These are phyloP conservation scores for Ceratobasidium sp. DNA, from an alignment of 1,284 basidiomycete genomes.

Conservation along the genomic window DNA sequence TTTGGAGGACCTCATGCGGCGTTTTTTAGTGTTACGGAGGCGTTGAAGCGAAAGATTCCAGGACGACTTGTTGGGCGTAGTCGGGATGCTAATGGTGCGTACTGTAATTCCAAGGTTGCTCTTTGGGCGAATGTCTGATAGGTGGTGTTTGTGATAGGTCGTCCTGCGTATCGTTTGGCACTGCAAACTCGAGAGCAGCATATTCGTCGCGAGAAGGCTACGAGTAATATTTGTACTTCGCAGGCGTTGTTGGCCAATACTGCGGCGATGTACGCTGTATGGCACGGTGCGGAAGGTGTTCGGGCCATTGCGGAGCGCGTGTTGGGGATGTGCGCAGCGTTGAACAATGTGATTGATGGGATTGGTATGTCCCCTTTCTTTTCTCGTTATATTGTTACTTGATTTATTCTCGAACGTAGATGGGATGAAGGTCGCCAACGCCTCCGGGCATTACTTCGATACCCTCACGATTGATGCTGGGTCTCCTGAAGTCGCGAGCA, in stretches of 20 bases:
- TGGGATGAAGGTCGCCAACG: constrained; percentile 64
- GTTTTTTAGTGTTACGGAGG: constrained; percentile 96
- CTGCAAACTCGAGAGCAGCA: constrained; percentile 91
- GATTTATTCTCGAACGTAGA: constrained; percentile 1
- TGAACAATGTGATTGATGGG: constrained; percentile 7
- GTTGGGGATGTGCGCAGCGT: constrained; percentile 19
- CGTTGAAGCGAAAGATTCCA: constrained; percentile 96
- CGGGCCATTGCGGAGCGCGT: constrained; percentile 78
- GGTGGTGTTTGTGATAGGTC: constrained; percentile 4
- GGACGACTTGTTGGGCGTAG: constrained; percentile 94
- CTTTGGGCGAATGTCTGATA: not conserved
- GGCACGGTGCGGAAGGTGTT: constrained; percentile 93
- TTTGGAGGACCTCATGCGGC: constrained; percentile 95
- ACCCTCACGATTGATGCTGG: constrained; percentile 90
- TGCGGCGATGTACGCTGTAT: constrained; percentile 98
- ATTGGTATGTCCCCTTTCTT: constrained; percentile 19
- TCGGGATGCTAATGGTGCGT: constrained; percentile 79
- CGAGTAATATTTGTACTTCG: constrained; percentile 93
- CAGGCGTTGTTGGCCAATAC: constrained; percentile 97
- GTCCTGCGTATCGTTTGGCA: constrained; percentile 90
- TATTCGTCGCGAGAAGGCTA: constrained; percentile 95
- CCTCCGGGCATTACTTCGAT: constrained; percentile 82
- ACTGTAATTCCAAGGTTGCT: not conserved
- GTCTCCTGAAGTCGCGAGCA: constrained; percentile 69
- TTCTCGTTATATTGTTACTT: not conserved